Base-by-base conservation (phyloP, 768 basidiomycete species). In the Saitozyma sp. region DNA sequence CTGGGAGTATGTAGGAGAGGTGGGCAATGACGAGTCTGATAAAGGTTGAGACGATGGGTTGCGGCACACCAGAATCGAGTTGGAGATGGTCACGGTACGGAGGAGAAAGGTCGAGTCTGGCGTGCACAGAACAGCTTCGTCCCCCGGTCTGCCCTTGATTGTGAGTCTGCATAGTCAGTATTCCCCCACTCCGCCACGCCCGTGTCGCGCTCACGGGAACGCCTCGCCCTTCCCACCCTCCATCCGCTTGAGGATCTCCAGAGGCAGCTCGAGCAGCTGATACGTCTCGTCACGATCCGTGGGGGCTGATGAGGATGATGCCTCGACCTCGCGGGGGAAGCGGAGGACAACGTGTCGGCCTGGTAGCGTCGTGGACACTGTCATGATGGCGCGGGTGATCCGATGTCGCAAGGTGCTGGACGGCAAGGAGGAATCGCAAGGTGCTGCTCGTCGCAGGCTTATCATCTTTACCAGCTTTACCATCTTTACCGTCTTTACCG, bases 41-140 rank as follows among this genome's bases (percentile, higher is more conserved):
- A 4, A 10, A 38, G 2, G 13, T 37, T 37, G 29, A 29, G 29
- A 29, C 29, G 29, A 29, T 10, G 70, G 71, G 6, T 63, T 37
- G 19, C 67, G 67, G 63, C 89, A 83, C 50, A 97, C 84, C 11
- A 93, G 82, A 41, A 94, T 80, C 0, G 92, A 88, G 78, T 98
- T 98, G 16, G 93, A 96, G 52, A 96, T 82, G 9, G 84, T 84
- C n/a, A 98, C 88, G 0, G 92, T 89, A 59, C 94, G 87, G 37
- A 98, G 81, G 2, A 85, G 74, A 75, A 89, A 99, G 0, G 95
- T 98, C 75, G 85, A 86, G 61, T 87, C 83, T 0, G 82, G 69
- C 0, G 93, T 95, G 77, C 95, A 97, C 9, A 95, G 81, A 0
- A 96, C 92, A 0, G 94, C 95, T 69, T 94, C 89, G 68, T 97